These are phyloP conservation scores for Spencermartinsiella europaea DNA, from an alignment of 805 yeast genomes.

Conservation along the genomic window DNA sequence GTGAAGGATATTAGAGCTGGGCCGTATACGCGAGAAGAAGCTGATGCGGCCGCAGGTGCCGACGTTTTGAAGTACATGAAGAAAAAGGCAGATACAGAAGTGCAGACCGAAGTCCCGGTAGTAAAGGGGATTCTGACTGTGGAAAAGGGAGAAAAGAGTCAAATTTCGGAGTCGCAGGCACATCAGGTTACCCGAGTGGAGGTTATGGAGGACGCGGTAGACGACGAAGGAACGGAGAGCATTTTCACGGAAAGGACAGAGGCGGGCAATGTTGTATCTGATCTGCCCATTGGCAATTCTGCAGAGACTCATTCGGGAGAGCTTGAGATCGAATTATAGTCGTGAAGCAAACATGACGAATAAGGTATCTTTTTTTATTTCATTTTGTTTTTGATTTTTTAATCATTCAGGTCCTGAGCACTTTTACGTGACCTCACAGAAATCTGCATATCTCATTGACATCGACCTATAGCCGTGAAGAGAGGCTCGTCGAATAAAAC, in stretches of 20 bases:
- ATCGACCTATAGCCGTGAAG: no score
- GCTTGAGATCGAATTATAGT: conserved; percentile 9
- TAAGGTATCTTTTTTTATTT: no score
- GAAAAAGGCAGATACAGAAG: conserved; percentile 38
- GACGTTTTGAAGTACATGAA: conserved; percentile 60
- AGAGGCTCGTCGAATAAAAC: no score
- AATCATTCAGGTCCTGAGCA: no score
- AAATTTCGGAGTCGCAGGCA: neutral
- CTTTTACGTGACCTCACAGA: no score
- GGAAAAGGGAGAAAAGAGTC: neutral
- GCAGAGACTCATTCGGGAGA: no score
- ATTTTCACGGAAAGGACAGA: no score
- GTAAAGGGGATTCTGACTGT: conserved; percentile 10
- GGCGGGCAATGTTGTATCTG: no score
- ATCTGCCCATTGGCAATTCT: no score
- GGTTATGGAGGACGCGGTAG: conserved; percentile 1
- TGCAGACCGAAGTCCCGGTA: conserved; percentile 9
- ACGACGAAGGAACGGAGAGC: conserved; percentile 6
- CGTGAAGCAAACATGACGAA: no score
- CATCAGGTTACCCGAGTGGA: neutral
- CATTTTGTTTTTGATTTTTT: no score
- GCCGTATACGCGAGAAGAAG: conserved; percentile 84
- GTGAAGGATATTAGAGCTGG: conserved; percentile 67
- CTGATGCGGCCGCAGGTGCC: conserved; percentile 85
- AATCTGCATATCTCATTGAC: no score